Evolutionary conservation across 805 yeast genomes (phyloP), one percentile per base, ranked within the genome.

Genomic region (Saturnispora sanitii): DNA sequence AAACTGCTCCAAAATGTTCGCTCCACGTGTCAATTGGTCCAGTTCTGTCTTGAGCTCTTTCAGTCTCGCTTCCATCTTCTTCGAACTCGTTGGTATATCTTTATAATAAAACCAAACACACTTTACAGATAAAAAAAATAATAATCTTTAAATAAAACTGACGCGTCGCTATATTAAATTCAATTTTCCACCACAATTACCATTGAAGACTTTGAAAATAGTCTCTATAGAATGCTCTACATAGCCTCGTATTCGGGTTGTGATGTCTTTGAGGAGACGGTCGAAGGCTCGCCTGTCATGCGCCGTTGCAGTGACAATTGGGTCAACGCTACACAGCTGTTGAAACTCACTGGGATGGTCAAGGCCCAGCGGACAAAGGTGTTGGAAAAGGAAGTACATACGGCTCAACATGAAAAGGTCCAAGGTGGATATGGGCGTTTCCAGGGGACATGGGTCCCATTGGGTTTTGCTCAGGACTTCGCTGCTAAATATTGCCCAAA

Each of bases 251-350:
- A 71, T 49, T 67, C 75, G 3, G 68, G 68, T 38, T 66, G 68
- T 2, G 76, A 71, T 39, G 77, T 72, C 6, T 70, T 58, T 54
- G 87, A 80, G 55, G 73, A 78, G 55, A 78, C 77, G 36, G 72
- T 83, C 32, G 67, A 73, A 26, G 84, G 79, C 39, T 80, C 81
- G 27, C 83, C 86, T 20, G 71, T 83, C 40, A 92, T 92, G 97
- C 75, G 97, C 52, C 70, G 97, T 43, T 79, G 84, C 45, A 69
- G 73, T 37, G 98, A 92, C 58, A 83, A 88, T 51, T 92, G 97
- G 97, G 86, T 92, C 41, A 83, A 83, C 55, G 86, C 87, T 18
- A 83, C 94, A 1, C 94, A 83, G 56, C 79, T 82, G 28, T 65
- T 83, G 49, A 82, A 83, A 55, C 76, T 82, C 45, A 87, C 88